A percentile compares a stretch with the other conserved stretches of the same genome.
Conservation (phyloP, 1,284 basidiomycete genomes). For the Ganoderma lucidum region DNA sequence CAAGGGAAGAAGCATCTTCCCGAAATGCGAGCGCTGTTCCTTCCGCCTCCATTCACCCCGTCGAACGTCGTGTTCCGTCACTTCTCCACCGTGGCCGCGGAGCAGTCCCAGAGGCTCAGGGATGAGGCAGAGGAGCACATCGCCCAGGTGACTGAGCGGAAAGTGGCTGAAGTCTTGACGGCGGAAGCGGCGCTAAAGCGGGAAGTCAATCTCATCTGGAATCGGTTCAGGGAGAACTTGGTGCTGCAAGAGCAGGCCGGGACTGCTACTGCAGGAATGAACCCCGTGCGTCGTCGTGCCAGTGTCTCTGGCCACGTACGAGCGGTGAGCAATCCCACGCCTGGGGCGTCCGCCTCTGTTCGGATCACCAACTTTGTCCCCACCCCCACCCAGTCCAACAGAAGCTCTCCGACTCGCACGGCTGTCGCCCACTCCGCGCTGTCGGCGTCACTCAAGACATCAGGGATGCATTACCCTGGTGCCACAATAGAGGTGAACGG, state of each 20-base stretch:
- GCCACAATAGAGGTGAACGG: slow-evolving; percentile 34
- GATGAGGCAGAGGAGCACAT: slow-evolving; percentile 67
- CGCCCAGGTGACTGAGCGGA: slow-evolving; percentile 59
- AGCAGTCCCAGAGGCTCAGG: slow-evolving; percentile 63
- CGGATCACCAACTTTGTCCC: slow-evolving; percentile 67
- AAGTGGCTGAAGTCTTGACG: slow-evolving; percentile 63
- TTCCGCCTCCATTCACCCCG: slow-evolving; percentile 79
- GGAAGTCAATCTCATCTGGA: slow-evolving; percentile 73
- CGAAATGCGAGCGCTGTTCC: slow-evolving; percentile 60
- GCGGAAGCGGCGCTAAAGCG: slow-evolving; percentile 61
- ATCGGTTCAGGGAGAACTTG: slow-evolving; percentile 60
- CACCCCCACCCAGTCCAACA: slow-evolving; percentile 46
- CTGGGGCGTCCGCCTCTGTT: slow-evolving; percentile 44
- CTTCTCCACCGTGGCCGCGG: slow-evolving; percentile 64
- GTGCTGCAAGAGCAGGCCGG: slow-evolving; percentile 53
- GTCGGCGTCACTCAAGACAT: slow-evolving; percentile 71
- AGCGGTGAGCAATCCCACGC: slow-evolving; percentile 20
- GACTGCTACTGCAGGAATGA: slow-evolving; percentile 6
- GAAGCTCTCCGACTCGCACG: slow-evolving; percentile 46
- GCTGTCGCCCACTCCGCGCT: slow-evolving; percentile 63
- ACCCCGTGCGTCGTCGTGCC: slow-evolving; percentile 21
- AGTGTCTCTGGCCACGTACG: slow-evolving; percentile 26
- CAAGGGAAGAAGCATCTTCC: slow-evolving; percentile 40
- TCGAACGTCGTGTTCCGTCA: slow-evolving; percentile 75
- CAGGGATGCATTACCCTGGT: slow-evolving; percentile 64